These are phyloP conservation scores for Apiospora phragmitis DNA, from an alignment of 2,329 filamentous ascomycete genomes.

Conservation along the genomic window DNA sequence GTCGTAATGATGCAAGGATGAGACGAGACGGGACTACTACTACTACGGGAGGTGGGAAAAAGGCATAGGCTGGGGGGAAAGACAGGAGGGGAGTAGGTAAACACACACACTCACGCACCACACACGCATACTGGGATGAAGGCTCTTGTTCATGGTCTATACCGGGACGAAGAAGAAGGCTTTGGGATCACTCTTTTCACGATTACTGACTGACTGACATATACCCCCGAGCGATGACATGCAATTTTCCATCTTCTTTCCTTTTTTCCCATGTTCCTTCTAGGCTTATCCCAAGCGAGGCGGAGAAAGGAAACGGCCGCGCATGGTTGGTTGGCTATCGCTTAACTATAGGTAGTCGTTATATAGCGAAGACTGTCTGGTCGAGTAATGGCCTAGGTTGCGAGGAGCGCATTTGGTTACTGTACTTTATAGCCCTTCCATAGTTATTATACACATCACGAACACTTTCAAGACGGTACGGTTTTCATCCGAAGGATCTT, in stretches of 20 bases:
- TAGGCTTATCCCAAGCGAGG: not conserved
- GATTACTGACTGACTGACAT: not conserved
- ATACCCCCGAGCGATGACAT: conserved; percentile 4
- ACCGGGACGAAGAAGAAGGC: not conserved
- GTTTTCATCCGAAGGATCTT: not conserved
- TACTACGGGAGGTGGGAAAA: not conserved
- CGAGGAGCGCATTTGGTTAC: not conserved
- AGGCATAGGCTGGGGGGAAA: not conserved
- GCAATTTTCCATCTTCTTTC: not conserved
- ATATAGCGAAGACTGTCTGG: not conserved
- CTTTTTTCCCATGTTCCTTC: not conserved
- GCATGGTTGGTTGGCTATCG: too few species aligned
- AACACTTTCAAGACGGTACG: too few species aligned
- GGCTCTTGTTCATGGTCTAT: not conserved
- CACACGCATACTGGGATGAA: not conserved
- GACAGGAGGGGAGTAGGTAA: not conserved
- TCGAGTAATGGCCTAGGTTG: not conserved
- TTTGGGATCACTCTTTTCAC: not conserved
- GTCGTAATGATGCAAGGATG: not conserved
- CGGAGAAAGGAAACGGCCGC: not conserved
- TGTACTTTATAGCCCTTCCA: not conserved
- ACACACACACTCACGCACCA: not conserved
- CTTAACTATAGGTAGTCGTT: not conserved
- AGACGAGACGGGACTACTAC: not conserved
- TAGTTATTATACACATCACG: not conserved